Evolutionary conservation across 2,329 filamentous ascomycete species (phyloP), one percentile per base, ranked within the genome.

Genomic region (Dothistroma septosporum): DNA sequence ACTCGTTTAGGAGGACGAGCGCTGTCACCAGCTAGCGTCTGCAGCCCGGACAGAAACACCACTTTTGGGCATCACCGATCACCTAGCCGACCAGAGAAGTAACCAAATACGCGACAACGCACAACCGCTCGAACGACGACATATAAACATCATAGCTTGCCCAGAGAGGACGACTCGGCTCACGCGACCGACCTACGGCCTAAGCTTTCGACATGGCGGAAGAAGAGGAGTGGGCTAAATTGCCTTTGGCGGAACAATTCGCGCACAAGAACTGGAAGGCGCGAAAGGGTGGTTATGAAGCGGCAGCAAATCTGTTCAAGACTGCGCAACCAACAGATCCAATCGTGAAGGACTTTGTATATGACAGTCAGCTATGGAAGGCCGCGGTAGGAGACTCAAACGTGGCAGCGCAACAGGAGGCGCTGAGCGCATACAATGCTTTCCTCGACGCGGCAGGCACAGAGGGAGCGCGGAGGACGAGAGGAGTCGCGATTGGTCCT

Each of bases 251-350:
- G 49, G 91, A 96, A 65, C 86, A 91, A 73, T 95, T 92, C 78
- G 81, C 84, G 58, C 91, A 96, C 81, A 96, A 96, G 89, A 85
- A 90, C 72, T 99, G 94, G 94, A 99, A 99, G 83, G 92, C 96
- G 47, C 86, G 94, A 72, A 99, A 99, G 79, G 87, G 86, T 73
- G 94, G 87, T 57, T 99, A 97, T 74, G 94, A 99, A 82, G 91
- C 94, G 68, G 92, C 91, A 21, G 85, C 89, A 46, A 92, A 94
- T 76, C 85, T 88, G 68, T 97, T 99, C 75, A 88, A 92, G 73
- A 81, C 85, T 61, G 91, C 92, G 6, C 87, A 91, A 63, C 93
- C 97, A 74, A 84, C 87, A 68, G 90, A 95, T 73, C 87, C 92
- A 12, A 87, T 87, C 37, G 97, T 99, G 70, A 84, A 87, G 68